Evolutionary conservation across 345 rosid genomes (phyloP), one percentile per base, ranked within the genome.

Genomic region (Hibiscus mutabilis): DNA sequence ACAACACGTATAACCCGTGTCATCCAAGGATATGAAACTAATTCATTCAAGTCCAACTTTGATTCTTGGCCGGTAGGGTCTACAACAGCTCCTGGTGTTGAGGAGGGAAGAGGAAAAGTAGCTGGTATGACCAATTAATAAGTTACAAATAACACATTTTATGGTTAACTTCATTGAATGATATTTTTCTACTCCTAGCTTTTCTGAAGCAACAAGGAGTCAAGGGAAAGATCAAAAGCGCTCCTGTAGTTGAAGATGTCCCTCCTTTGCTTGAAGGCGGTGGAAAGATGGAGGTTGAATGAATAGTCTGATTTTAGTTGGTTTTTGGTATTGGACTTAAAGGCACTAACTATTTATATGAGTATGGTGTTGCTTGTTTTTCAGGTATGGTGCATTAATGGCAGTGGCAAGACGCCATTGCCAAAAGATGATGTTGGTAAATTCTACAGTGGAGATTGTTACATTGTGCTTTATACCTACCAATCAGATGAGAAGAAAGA

Each of bases 81-180:
- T 66, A 79, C 90, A 64, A 79, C 90, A 64, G 70, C 89, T 77
- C 91, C 96, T 63, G 91, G 85, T 79, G 79, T 84, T 69, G 98
- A 92, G 86, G 99, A 92, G 80, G 97, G 97, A 66, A 92, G 97
- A 79, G 99, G 99, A 73, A 95, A 92, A 91, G 97, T 95, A 15
- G 98, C 99, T 14, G 99, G 98, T 92, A 82, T 68, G 51, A 25
- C 12, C 76, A 44, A 66, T 68, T 74, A 68, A 57, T 61, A 52
- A 49, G 14, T 73, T 70, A 64, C 49, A 57, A 57, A n/a, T 74
- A 37, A 37, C 72, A 40, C 19, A 53, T 60, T 25, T 66, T 53
- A 19, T 52, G 5, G 56, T 77, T 64, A 68, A 65, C 72, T 9
- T 72, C 18, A 66, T 73, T 82, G 62, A 80, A 59, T 72, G 74